Evolutionary conservation across 2,329 filamentous ascomycete genomes (phyloP), one percentile per base, ranked within the genome.

Genomic region (Tolypocladium ovalisporum): DNA sequence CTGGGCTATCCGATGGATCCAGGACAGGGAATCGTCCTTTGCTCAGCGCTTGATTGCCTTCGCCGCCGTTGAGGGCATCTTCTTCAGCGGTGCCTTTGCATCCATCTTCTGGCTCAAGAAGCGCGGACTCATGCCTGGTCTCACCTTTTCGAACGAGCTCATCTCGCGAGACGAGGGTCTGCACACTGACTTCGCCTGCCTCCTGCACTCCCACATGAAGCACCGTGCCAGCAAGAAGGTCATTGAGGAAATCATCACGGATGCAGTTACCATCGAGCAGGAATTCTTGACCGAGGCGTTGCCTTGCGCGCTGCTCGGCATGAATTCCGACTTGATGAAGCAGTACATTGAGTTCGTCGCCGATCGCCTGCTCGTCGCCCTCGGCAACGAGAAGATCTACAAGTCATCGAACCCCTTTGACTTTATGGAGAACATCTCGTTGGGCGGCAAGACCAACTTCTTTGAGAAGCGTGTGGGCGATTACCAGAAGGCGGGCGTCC

Each of bases 41-140:
- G 94, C 90, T 60, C 90, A 93, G 78, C 92, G 94, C 67, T 86
- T 99, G 22, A 88, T 99, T 62, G 94, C 94, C 64, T 99, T 99
- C 68, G 94, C 94, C 63, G 94, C 94, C 51, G 92, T 99, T 56
- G 94, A 99, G 79, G 94, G 94, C 71, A 99, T 99, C 79, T 99
- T 99, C 87, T 99, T 99, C 86, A 94, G 88, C 66, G 94, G 94
- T 62, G 96, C 94, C 29, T 99, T 99, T 69, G 94, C 94, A 4
- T 95, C 94, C 65, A 97, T 99, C 78, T 99, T 99, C 84, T 99
- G 94, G 94, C 82, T 99, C 70, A 99, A 97, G 89, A 99, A 99
- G 87, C 94, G 95, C 74, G 94, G 94, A 66, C 86, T 99, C 65
- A 99, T 99, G 94, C 89, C 94, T 53, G 94, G 94, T 67, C 83